These are phyloP conservation scores for Leucocoprinus leucothites DNA, from an alignment of 768 basidiomycete genomes.

Conservation along the genomic window DNA sequence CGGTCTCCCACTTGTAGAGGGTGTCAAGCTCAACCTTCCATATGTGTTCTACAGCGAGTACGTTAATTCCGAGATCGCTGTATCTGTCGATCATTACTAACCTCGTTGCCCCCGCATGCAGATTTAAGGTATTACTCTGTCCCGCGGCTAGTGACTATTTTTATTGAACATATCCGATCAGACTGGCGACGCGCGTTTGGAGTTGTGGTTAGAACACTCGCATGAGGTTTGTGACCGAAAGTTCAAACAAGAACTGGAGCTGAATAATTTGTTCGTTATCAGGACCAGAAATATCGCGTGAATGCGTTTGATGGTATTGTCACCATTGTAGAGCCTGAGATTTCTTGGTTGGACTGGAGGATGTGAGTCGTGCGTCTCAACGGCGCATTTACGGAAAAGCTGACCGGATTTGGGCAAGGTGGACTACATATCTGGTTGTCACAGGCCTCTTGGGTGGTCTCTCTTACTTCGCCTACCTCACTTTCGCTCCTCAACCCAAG, in stretches of 20 bases:
- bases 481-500: slow-evolving; percentile 65
- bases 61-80: slow-evolving; percentile 24
- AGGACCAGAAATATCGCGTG: slow-evolving; percentile 61
- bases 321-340: slow-evolving; percentile 75
- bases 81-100: slow-evolving; percentile 6
- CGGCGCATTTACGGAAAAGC: background rate
- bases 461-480: slow-evolving; percentile 61
- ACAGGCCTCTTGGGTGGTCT: slow-evolving; percentile 58
- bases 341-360: slow-evolving; percentile 76
- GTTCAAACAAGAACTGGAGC: background rate
- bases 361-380: slow-evolving; percentile 47
- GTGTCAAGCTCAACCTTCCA: slow-evolving; percentile 61
- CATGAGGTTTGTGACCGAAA: slow-evolving; percentile 48
- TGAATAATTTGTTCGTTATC: slow-evolving; percentile 4
- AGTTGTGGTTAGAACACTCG: slow-evolving; percentile 72
- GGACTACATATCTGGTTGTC: slow-evolving; percentile 73
- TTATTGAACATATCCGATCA: slow-evolving; percentile 24
- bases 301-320: slow-evolving; percentile 74
- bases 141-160: background rate
- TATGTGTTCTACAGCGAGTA: slow-evolving; percentile 82
- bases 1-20: slow-evolving; percentile 48
- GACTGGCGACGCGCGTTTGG: slow-evolving; percentile 75
- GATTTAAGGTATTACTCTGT: slow-evolving; percentile 53
- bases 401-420: slow-evolving; percentile 24
- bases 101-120: slow-evolving; percentile 23